Conservation (phyloP, 805 yeast genomes). For the Lipomyces spencermartinsiae region DNA sequence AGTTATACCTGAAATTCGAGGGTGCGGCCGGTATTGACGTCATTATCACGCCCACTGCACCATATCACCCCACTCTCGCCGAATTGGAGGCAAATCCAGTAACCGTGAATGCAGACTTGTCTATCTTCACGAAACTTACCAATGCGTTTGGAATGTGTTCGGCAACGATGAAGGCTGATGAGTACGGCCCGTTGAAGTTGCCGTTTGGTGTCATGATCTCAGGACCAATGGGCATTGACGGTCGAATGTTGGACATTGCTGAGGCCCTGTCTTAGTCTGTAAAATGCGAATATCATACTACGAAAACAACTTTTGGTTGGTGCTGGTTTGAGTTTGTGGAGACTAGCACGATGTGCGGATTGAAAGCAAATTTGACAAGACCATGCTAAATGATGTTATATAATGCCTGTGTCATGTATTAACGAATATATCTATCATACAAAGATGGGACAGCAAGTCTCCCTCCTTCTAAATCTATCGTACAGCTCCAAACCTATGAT, state of each 20-base stretch:
- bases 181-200: constrained; percentile 10
- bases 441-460: not conserved
- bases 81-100: constrained; percentile 21
- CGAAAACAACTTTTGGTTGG: no score
- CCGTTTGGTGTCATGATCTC: constrained; percentile 32
- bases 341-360: not conserved
- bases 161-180: constrained; percentile 19
- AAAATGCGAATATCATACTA: not conserved
- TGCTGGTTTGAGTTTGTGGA: not conserved
- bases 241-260: constrained; percentile 35
- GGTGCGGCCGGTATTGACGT: constrained; percentile 35
- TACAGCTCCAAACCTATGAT: not conserved
- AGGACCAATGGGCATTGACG: constrained; percentile 38
- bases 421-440: not conserved
- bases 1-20: constrained; percentile 28
- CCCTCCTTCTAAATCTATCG: not conserved
- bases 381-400: not conserved
- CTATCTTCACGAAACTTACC: constrained; percentile 24
- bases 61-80: constrained; percentile 23
- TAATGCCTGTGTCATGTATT: not conserved
- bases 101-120: constrained; percentile 18
- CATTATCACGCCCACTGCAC: constrained; percentile 30
- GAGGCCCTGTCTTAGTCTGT: constrained; percentile 13
- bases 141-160: constrained; percentile 34
- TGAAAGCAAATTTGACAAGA: not conserved